These are phyloP conservation scores for Golubevia pallescens DNA, from an alignment of 1,284 basidiomycete genomes.

Conservation along the genomic window DNA sequence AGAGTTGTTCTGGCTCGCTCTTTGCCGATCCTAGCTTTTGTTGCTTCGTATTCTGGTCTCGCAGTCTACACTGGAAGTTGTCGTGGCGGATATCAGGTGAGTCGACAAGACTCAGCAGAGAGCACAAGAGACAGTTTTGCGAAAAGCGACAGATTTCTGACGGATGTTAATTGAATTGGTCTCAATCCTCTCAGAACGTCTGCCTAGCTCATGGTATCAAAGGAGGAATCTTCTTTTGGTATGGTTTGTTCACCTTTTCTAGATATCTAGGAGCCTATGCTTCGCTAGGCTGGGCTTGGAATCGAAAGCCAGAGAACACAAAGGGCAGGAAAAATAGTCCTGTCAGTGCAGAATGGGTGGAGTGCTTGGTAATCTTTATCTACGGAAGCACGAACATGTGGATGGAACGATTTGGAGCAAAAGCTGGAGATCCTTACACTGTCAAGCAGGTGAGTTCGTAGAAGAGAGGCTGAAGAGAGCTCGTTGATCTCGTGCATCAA, in stretches of 20 bases:
- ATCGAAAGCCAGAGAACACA: conserved; percentile 64
- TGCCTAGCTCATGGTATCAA: conserved; percentile 94
- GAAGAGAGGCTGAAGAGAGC: too few relatives aligned
- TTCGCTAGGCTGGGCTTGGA: conserved; percentile 95
- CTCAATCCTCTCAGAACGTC: conserved; percentile 74
- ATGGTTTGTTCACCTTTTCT: conserved; percentile 84
- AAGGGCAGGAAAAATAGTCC: conserved; percentile 27
- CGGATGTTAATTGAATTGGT: too few relatives aligned
- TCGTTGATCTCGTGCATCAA: too few relatives aligned
- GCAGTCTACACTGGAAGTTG: conserved; percentile 83
- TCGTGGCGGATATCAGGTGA: conserved; percentile 66
- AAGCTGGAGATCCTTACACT: conserved; percentile 81
- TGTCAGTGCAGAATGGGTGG: conserved; percentile 78
- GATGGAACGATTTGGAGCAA: conserved; percentile 90
- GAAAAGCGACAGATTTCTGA: too few relatives aligned
- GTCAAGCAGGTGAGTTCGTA: too few relatives aligned
- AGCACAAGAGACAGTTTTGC: too few relatives aligned
- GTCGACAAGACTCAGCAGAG: too few relatives aligned
- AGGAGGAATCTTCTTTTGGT: conserved; percentile 68
- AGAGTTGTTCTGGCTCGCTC: too few relatives aligned
- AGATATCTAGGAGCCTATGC: conserved; percentile 90
- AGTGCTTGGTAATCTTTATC: conserved; percentile 82
- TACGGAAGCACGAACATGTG: conserved; percentile 92
- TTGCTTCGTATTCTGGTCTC: conserved; percentile 73
- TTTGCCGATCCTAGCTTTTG: conserved; percentile 76